phyloP scores from a whole-genome alignment of 768 basidiomycete genomes.

The Tulasnella calospora region DNA sequence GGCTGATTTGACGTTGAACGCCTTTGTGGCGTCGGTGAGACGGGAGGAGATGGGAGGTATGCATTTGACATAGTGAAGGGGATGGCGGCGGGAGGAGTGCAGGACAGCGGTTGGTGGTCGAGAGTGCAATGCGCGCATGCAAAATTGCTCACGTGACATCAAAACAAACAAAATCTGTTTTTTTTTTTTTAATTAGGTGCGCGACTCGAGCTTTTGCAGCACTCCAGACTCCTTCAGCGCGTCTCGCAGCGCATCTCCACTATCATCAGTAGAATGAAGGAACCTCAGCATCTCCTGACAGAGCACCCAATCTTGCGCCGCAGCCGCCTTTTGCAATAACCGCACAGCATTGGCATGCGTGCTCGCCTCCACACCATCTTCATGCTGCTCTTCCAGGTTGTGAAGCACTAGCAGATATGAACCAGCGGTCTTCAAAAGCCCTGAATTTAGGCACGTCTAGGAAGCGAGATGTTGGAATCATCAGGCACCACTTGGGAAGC shows the following conservation, averaged over 20 bases:
- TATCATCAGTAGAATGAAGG: conserved; percentile 85
- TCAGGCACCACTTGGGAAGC: neutral
- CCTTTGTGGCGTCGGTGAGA: neutral
- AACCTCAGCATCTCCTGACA: conserved; percentile 91
- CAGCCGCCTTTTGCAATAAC: conserved; percentile 69
- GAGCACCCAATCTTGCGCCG: conserved; percentile 79
- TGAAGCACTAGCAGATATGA: conserved; percentile 93
- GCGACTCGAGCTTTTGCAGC: conserved; percentile 6
- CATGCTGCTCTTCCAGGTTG: conserved; percentile 69
- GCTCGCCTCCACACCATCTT: conserved; percentile 35
- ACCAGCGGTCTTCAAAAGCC: conserved; percentile 78
- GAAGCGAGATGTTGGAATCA: neutral
- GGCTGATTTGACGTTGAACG: neutral
- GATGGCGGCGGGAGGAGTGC: neutral
- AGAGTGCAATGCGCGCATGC: neutral
- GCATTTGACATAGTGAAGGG: neutral
- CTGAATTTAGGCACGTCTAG: conserved; percentile 67
- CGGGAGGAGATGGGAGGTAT: neutral
- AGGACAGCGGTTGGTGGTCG: neutral
- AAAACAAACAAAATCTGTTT: neutral
- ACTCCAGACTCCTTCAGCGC: conserved; percentile 42
- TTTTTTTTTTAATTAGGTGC: neutral
- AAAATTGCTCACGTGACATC: conserved; percentile 4
- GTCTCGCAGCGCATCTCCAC: conserved; percentile 61
- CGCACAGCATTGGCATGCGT: conserved; percentile 67